Evolutionary conservation across 108 stramenopile species (phyloP).

Genomic region (Fistulifera solaris): DNA sequence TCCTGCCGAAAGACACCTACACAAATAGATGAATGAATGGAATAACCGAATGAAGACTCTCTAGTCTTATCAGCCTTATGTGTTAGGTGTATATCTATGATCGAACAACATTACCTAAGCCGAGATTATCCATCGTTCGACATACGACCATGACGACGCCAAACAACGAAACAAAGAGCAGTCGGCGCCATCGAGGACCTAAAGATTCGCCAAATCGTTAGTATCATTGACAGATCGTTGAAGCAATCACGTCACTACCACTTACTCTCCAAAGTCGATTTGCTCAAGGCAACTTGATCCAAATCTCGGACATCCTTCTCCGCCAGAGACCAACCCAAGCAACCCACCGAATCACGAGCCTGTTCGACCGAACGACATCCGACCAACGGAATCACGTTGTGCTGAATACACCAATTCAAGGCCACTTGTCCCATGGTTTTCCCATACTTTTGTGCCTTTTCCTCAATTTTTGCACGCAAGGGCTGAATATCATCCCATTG

Average conservation of each 20-base stretch:
- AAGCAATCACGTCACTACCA: too few relatives aligned
- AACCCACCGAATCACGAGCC: slow-evolving; percentile 41
- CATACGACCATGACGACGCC: slow-evolving; percentile 31
- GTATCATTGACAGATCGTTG: too few relatives aligned
- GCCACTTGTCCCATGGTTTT: slow-evolving; percentile 71
- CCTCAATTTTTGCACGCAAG: slow-evolving; percentile 30
- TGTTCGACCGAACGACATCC: slow-evolving; percentile 51
- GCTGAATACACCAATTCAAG: slow-evolving; percentile 59
- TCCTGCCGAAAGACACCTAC: too few relatives aligned
- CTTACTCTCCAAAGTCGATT: slow-evolving; percentile 37
- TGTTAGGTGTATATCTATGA: too few relatives aligned
- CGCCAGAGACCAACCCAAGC: slow-evolving; percentile 34
- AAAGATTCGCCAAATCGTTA: too few relatives aligned
- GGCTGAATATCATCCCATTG: slow-evolving; percentile 31
- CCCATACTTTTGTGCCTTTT: slow-evolving; percentile 26
- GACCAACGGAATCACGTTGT: slow-evolving; percentile 53
- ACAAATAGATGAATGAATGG: too few relatives aligned
- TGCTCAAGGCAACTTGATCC: slow-evolving; percentile 35
- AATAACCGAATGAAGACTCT: too few relatives aligned
- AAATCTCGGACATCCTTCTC: slow-evolving; percentile 33
- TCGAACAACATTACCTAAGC: slow-evolving; percentile 8
- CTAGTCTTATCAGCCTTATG: too few relatives aligned
- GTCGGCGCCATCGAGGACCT: slow-evolving; percentile 28
- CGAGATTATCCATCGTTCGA: slow-evolving; percentile 16
- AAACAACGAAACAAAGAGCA: slow-evolving; percentile 39